These are phyloP conservation scores for Saccharata proteae DNA, from an alignment of 2,329 filamentous ascomycete genomes.

Conservation along the genomic window DNA sequence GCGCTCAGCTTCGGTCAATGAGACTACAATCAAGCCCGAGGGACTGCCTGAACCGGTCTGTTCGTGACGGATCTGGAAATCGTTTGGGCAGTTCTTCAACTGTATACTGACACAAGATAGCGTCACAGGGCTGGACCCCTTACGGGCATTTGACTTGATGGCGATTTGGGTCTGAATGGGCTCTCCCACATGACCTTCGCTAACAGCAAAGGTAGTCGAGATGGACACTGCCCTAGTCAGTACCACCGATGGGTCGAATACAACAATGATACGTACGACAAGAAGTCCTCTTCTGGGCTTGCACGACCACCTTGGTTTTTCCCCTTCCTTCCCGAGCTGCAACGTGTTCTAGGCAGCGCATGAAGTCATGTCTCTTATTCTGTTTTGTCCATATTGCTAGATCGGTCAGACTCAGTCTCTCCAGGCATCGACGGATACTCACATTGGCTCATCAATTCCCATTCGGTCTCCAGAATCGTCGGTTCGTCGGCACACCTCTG, in stretches of 20 bases:
- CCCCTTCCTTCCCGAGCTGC: constrained; percentile 16
- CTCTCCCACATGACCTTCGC: constrained; percentile 49
- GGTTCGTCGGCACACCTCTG: constrained; percentile 32
- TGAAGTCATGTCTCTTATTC: constrained; percentile 32
- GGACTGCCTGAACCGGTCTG: constrained; percentile 9
- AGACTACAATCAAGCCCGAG: constrained; percentile 3
- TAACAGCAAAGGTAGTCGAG: constrained; percentile 40
- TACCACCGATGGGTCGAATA: constrained; percentile 2
- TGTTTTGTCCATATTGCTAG: constrained; percentile 21
- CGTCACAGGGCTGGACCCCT: constrained; percentile 32
- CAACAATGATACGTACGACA: constrained; percentile 26
- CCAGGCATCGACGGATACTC: constrained; percentile 8
- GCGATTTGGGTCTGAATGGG: constrained; percentile 43
- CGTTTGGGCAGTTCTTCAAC: constrained; percentile 37
- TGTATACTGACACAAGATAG: constrained; percentile 37
- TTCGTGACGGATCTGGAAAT: constrained; percentile 20
- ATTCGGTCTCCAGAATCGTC: constrained; percentile 41
- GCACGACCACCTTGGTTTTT: constrained; percentile 35
- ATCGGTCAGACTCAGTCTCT: no score
- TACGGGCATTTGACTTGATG: constrained; percentile 37
- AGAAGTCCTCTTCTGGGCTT: constrained; percentile 36
- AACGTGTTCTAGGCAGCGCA: constrained; percentile 32
- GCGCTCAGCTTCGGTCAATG: constrained; percentile 3
- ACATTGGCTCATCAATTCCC: constrained; percentile 39
- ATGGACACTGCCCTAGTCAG: constrained; percentile 31